A percentile compares a stretch with the other conserved stretches of the same genome.
phyloP scores from a whole-genome alignment of 2,329 filamentous ascomycete species.

The Allantophomopsis cytisporea region DNA sequence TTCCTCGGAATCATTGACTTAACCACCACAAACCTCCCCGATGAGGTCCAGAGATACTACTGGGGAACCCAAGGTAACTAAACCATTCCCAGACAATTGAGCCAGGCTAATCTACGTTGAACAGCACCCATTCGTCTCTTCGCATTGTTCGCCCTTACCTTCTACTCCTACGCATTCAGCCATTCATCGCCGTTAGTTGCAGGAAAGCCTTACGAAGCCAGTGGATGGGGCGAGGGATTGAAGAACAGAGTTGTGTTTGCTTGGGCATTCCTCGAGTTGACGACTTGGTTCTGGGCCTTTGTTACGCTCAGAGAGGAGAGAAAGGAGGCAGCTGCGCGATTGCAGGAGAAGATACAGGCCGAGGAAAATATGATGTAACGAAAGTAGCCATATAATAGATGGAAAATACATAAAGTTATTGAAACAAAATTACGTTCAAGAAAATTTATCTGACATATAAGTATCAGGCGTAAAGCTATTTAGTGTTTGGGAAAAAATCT shows the following conservation, averaged over 20 bases:
- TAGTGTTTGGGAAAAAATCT: too few relatives aligned
- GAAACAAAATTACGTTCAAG: too few relatives aligned
- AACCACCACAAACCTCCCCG: constrained; percentile 51
- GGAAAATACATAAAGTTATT: too few relatives aligned
- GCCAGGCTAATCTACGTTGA: too few relatives aligned
- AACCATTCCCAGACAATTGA: too few relatives aligned
- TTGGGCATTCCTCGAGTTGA: constrained; percentile 71
- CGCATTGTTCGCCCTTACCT: constrained; percentile 44
- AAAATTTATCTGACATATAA: too few relatives aligned
- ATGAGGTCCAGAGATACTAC: constrained; percentile 47
- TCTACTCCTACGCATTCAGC: constrained; percentile 52
- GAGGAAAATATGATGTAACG: constrained; percentile 18
- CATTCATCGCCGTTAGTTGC: constrained; percentile 29
- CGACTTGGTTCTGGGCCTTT: constrained; percentile 81
- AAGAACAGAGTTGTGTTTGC: constrained; percentile 80
- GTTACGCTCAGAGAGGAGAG: constrained; percentile 55
- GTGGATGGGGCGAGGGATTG: constrained; percentile 47
- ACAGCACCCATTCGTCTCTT: constrained; percentile 48
- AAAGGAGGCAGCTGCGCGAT: constrained; percentile 18
- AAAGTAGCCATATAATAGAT: neutral
- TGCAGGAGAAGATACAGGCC: constrained; percentile 16
- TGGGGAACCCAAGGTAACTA: constrained; percentile 52
- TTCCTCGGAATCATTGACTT: constrained; percentile 50
- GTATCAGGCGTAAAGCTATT: too few relatives aligned
- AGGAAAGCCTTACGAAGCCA: constrained; percentile 22